Percentiles rank a stretch among this genome's conserved stretches.
phyloP scores from a whole-genome alignment of 169 alveolate species.

The Plasmodium blacklocki region DNA sequence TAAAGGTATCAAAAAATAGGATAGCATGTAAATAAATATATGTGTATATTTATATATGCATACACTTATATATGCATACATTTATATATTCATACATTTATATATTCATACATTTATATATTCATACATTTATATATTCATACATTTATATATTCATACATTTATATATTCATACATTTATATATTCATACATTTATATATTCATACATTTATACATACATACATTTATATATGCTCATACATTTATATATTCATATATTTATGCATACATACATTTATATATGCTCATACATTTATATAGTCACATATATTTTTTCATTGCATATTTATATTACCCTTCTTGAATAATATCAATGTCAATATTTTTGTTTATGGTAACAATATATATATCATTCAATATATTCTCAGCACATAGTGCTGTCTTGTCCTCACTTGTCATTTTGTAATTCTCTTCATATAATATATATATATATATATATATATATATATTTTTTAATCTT shows the following conservation, averaged over 20 bases:
- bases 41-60: neutral
- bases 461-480: too few species aligned
- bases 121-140: too few species aligned
- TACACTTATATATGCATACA: neutral
- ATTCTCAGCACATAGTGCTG: conserved; percentile 28
- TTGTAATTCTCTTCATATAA: neutral
- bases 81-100: neutral
- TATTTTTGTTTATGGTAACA: conserved; percentile 26
- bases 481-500: too few species aligned
- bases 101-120: too few species aligned
- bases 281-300: neutral
- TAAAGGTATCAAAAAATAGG: neutral
- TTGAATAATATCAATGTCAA: conserved; percentile 62
- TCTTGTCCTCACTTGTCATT: conserved; percentile 25
- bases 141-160: too few species aligned
- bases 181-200: too few species aligned
- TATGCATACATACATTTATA: neutral
- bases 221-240: too few species aligned
- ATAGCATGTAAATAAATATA: neutral
- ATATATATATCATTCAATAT: conserved; percentile 42
- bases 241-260: too few species aligned
- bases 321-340: conserved; percentile 44
- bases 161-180: too few species aligned
- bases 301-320: neutral
- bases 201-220: too few species aligned